A percentile compares a stretch with the other conserved stretches of the same genome.
These are phyloP conservation scores for Metschnikowia anglica DNA, from an alignment of 805 yeast species.

Conservation along the genomic window DNA sequence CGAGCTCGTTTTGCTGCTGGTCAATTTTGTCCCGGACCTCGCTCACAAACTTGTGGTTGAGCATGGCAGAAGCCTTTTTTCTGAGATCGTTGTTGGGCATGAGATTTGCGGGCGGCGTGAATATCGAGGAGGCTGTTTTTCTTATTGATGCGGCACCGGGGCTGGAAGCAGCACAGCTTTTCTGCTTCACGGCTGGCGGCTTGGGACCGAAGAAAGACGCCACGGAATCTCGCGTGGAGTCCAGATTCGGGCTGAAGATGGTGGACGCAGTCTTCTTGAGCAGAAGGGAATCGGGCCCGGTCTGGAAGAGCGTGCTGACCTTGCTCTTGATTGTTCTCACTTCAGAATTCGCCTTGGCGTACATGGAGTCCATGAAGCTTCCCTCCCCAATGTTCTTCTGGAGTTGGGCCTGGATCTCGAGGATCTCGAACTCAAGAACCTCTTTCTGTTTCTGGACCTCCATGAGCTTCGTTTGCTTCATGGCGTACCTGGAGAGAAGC, in stretches of 20 bases:
- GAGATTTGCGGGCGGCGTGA: not conserved
- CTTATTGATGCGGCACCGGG: not conserved
- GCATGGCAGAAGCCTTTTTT: conserved; percentile 25
- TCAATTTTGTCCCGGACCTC: conserved; percentile 22
- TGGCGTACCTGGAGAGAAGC: conserved; percentile 36
- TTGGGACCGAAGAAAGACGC: conserved; percentile 4
- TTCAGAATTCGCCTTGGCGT: conserved; percentile 8
- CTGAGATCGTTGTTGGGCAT: conserved; percentile 13
- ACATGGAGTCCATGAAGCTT: conserved; percentile 13
- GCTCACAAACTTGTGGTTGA: conserved; percentile 17
- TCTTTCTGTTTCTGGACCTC: conserved; percentile 47
- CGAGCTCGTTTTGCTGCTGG: conserved; percentile 24
- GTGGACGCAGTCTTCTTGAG: conserved; percentile 3
- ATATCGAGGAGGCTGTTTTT: not conserved
- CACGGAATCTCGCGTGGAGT: not conserved
- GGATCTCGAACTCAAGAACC: conserved; percentile 35
- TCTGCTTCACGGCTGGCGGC: not conserved
- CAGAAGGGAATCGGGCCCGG: conserved; percentile 6
- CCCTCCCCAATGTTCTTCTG: conserved; percentile 15
- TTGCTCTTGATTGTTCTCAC: conserved; percentile 8
- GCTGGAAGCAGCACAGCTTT: not conserved
- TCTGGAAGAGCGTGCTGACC: conserved; percentile 18
- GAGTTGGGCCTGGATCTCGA: conserved; percentile 24
- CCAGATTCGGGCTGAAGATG: conserved; percentile 3
- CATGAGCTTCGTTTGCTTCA: conserved; percentile 52